Evolutionary conservation across 1,284 basidiomycete genomes (phyloP).

Genomic region (Ustilago nuda): DNA sequence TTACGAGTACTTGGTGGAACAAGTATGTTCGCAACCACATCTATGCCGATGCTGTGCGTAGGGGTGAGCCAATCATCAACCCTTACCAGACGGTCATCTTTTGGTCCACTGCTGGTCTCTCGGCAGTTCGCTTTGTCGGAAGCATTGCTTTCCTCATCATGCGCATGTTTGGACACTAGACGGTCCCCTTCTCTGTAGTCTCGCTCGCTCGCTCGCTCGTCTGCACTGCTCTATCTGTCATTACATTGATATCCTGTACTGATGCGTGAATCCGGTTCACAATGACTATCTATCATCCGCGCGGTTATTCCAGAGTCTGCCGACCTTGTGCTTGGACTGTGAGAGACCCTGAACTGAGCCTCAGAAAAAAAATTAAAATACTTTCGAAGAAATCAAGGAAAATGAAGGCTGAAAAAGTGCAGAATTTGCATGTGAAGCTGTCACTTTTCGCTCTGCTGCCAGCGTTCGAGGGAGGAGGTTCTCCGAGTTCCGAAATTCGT

Average conservation of each 20-base stretch:
- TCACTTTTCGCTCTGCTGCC: neutral
- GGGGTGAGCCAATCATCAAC: conserved; percentile 41
- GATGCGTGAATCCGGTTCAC: neutral
- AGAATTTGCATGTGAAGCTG: neutral
- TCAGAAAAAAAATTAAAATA: neutral
- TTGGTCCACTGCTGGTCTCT: conserved; percentile 50
- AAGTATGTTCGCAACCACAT: conserved; percentile 40
- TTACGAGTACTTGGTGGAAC: conserved; percentile 56
- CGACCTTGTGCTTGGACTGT: too few relatives aligned
- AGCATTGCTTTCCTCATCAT: conserved; percentile 49
- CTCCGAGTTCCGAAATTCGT: conserved; percentile 2
- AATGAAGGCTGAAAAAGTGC: neutral
- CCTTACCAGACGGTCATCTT: conserved; percentile 52
- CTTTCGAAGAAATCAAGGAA: neutral
- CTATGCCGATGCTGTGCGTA: conserved; percentile 23
- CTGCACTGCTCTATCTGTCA: neutral
- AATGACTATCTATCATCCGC: neutral
- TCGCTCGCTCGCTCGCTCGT: neutral
- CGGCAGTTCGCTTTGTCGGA: conserved; percentile 50
- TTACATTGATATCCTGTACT: neutral
- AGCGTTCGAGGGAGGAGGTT: neutral
- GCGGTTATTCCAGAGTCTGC: too few relatives aligned
- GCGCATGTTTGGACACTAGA: conserved; percentile 51
- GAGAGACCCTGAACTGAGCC: neutral
- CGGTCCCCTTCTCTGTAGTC: neutral